Conservation (phyloP, 2,329 filamentous ascomycete genomes). For the Botrytis tulipae region DNA sequence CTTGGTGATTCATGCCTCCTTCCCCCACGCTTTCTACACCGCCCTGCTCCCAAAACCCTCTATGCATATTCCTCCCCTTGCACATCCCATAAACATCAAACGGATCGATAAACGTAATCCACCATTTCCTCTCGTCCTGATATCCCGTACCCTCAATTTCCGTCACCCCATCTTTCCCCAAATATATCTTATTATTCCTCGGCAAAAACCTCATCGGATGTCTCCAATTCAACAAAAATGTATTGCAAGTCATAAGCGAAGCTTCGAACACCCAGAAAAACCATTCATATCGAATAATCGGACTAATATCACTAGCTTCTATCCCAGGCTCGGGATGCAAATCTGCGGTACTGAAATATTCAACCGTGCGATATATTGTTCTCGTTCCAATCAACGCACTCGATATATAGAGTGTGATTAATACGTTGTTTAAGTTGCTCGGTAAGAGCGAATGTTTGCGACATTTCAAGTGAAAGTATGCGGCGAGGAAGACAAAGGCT, state of each 20-base stretch:
- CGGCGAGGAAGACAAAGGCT: slow-evolving; percentile 50
- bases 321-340: slow-evolving; percentile 40
- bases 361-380: slow-evolving; percentile 57
- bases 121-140: slow-evolving; percentile 44
- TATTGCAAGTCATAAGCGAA: slow-evolving; percentile 51
- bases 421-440: slow-evolving; percentile 32
- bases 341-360: slow-evolving; percentile 53
- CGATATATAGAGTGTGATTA: slow-evolving; percentile 53
- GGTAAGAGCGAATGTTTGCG: slow-evolving; percentile 37
- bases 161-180: slow-evolving; percentile 49
- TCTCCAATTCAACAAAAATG: slow-evolving; percentile 48
- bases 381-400: slow-evolving; percentile 50
- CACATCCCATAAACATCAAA: slow-evolving; percentile 34
- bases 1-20: background rate
- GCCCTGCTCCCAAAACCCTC: slow-evolving; percentile 35
- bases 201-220: slow-evolving; percentile 54
- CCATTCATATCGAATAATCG: slow-evolving; percentile 55
- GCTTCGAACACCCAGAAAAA: slow-evolving; percentile 60
- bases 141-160: slow-evolving; percentile 51
- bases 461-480: slow-evolving; percentile 49
- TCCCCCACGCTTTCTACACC: slow-evolving; percentile 16
- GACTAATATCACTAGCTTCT: slow-evolving; percentile 41
- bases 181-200: slow-evolving; percentile 47
- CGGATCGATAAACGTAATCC: slow-evolving; percentile 35
- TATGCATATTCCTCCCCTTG: slow-evolving; percentile 30